Evolutionary conservation across 495 filamentous ascomycete genomes (phyloP).

Genomic region (Hyaloscypha variabilis): DNA sequence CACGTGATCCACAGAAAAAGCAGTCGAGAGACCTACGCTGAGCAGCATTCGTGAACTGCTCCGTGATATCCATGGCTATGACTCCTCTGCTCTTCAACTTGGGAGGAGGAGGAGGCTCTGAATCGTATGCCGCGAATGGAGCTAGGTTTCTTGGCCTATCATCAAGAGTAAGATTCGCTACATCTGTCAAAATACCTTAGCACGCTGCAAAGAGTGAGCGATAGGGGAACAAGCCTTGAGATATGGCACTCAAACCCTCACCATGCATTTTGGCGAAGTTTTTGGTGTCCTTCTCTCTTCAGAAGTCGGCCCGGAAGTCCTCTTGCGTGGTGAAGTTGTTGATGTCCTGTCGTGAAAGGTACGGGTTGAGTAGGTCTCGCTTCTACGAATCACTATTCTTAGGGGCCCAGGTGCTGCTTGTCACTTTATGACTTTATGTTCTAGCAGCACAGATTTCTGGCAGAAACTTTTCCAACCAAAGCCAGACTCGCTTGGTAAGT

Average conservation of each 20-base stretch:
- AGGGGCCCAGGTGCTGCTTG: background rate
- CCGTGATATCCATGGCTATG: conserved; percentile 74
- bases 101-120: conserved; percentile 35
- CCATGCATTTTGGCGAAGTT: conserved; percentile 14
- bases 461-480: no score
- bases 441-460: no score
- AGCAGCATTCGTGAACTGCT: conserved; percentile 70
- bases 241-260: conserved; percentile 17
- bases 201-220: background rate
- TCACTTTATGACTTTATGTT: background rate
- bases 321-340: background rate
- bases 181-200: conserved; percentile 18
- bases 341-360: background rate
- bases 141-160: conserved; percentile 17
- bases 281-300: background rate
- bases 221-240: conserved; percentile 15
- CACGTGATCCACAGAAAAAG: conserved; percentile 19
- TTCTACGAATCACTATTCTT: background rate
- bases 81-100: conserved; percentile 47
- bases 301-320: background rate
- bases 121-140: conserved; percentile 20
- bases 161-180: conserved; percentile 26
- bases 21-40: conserved; percentile 52
- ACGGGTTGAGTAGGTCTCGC: background rate
- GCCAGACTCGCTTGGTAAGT: no score